Conservation (phyloP, 2,329 filamentous ascomycete genomes). For the Verticillium zaregamsianum region DNA sequence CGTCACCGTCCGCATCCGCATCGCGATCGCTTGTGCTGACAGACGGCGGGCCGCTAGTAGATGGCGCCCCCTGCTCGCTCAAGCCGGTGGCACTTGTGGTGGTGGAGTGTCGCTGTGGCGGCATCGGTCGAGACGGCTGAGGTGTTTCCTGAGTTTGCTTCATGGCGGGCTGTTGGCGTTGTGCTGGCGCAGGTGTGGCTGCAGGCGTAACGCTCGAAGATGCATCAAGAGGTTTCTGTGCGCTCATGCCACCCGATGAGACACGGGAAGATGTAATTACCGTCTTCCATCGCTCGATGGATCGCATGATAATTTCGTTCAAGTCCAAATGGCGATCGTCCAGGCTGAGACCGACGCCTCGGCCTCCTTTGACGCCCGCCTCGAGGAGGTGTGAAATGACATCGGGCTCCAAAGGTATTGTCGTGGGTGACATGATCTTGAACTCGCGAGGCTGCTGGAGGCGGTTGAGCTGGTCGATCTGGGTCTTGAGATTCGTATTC, state of each 20-base stretch:
- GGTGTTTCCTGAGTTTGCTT: constrained; percentile 17
- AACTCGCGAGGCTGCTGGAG: constrained; percentile 59
- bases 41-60: constrained; percentile 31
- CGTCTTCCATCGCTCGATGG: constrained; percentile 59
- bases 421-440: constrained; percentile 46
- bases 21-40: constrained; percentile 39
- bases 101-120: constrained; percentile 21
- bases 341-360: constrained; percentile 39
- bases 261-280: constrained; percentile 51
- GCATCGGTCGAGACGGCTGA: constrained; percentile 13
- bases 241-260: constrained; percentile 38
- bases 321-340: constrained; percentile 51
- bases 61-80: constrained; percentile 25
- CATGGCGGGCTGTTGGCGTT: constrained; percentile 15
- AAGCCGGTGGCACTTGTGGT: constrained; percentile 27
- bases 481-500: constrained; percentile 49
- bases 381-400: constrained; percentile 44
- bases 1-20: constrained; percentile 38
- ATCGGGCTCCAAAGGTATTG: constrained; percentile 46
- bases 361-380: constrained; percentile 33
- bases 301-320: constrained; percentile 44
- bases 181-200: constrained; percentile 12
- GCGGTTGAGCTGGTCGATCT: constrained; percentile 56
- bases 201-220: constrained; percentile 9
- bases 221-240: constrained; percentile 45